Conservation (phyloP, 1,139 yeast genomes). For the Schwanniomyces etchellsii region DNA sequence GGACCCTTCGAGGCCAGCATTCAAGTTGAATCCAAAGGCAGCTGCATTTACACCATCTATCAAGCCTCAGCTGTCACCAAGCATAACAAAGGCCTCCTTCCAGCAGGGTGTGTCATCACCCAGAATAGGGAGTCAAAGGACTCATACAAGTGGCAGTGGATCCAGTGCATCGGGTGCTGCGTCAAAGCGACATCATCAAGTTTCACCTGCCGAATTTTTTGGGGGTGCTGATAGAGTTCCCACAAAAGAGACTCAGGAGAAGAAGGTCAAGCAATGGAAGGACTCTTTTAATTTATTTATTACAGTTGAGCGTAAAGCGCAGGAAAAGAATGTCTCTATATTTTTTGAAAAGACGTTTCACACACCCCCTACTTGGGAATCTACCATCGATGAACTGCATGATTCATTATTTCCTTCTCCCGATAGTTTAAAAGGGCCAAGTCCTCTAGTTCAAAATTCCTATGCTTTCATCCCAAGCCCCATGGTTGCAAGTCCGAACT, state of each 20-base stretch:
- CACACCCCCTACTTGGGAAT: conserved; percentile 79
- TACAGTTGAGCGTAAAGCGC: conserved; percentile 31
- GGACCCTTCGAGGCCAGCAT: conserved; percentile 54
- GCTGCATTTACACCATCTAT: conserved; percentile 61
- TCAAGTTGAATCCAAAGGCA: conserved; percentile 69
- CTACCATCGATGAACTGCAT: conserved; percentile 51
- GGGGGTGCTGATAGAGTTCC: conserved; percentile 47
- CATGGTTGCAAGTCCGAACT: conserved; percentile 19
- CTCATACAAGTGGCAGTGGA: conserved; percentile 20
- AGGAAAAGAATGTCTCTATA: conserved; percentile 24
- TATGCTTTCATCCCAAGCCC: conserved; percentile 30
- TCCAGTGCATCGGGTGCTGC: conserved; percentile 10
- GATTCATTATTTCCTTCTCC: conserved; percentile 37
- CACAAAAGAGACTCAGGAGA: conserved; percentile 32
- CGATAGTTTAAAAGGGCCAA: conserved; percentile 9
- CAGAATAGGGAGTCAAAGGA: conserved; percentile 27
- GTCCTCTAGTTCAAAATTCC: conserved; percentile 15
- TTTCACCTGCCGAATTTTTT: conserved; percentile 42
- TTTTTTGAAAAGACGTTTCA: conserved; percentile 55
- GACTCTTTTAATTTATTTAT: conserved; percentile 55
- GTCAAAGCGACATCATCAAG: conserved; percentile 34
- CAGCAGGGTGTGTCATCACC: conserved; percentile 27
- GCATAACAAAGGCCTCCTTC: conserved; percentile 22
- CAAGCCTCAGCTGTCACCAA: conserved; percentile 26
- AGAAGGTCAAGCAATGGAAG: conserved; percentile 33